These are phyloP conservation scores for Hymenoscyphus salicellus DNA, from an alignment of 2,329 filamentous ascomycete genomes.

Conservation along the genomic window DNA sequence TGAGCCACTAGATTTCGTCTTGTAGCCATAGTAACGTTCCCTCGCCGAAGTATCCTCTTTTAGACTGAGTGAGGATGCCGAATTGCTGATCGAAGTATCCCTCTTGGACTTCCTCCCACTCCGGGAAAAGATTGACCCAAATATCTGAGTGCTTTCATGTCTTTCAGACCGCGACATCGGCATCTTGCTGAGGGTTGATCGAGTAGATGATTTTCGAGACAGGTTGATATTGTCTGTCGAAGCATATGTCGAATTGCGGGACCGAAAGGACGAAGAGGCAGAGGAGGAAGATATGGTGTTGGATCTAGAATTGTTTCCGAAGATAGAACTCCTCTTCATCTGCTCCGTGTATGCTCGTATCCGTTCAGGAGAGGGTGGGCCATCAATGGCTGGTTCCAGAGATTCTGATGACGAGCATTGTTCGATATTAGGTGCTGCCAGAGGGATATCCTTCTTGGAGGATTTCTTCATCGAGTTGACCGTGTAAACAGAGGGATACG, in stretches of 20 bases:
- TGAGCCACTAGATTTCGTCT: slow-evolving; percentile 9
- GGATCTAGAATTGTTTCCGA: slow-evolving; percentile 45
- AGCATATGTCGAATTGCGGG: slow-evolving; percentile 37
- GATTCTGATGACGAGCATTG: slow-evolving; percentile 39
- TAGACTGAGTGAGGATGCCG: neutral
- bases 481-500: slow-evolving; percentile 18
- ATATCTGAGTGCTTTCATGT: slow-evolving; percentile 57
- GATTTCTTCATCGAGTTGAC: slow-evolving; percentile 15
- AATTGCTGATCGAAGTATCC: slow-evolving; percentile 35
- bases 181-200: slow-evolving; percentile 53
- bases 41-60: slow-evolving; percentile 20
- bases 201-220: slow-evolving; percentile 55
- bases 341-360: slow-evolving; percentile 58
- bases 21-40: slow-evolving; percentile 24
- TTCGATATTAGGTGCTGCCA: slow-evolving; percentile 15
- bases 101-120: slow-evolving; percentile 48
- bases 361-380: slow-evolving; percentile 58
- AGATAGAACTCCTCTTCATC: slow-evolving; percentile 53
- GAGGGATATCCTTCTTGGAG: slow-evolving; percentile 18
- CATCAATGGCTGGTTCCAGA: slow-evolving; percentile 57
- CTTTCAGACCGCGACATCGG: slow-evolving; percentile 47
- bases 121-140: slow-evolving; percentile 58
- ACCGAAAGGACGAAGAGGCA: slow-evolving; percentile 53
- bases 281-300: slow-evolving; percentile 56
- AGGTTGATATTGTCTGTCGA: slow-evolving; percentile 40